These are phyloP conservation scores for Thyridium curvatum DNA, from an alignment of 2,329 filamentous ascomycete species.

Conservation along the genomic window DNA sequence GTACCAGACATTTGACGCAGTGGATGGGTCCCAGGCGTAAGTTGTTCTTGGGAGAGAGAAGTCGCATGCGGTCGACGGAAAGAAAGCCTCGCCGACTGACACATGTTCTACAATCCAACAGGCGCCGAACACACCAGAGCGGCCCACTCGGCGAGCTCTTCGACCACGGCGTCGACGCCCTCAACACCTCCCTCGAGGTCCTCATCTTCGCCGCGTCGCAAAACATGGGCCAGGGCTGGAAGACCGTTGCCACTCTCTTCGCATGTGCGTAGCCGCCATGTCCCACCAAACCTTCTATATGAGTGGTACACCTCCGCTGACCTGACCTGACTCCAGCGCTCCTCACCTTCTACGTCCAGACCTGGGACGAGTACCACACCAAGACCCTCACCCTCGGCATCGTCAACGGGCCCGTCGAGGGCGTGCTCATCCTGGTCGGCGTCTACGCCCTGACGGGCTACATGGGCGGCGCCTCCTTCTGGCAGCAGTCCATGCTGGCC, in stretches of 20 bases:
- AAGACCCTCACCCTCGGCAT: constrained; percentile 89
- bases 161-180: constrained; percentile 93
- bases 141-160: constrained; percentile 94
- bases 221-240: constrained; percentile 91
- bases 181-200: constrained; percentile 92
- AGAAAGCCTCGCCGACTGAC: constrained; percentile 3
- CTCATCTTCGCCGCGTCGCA: constrained; percentile 87
- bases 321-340: constrained; percentile 47
- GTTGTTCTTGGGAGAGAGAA: constrained; percentile 25
- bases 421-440: constrained; percentile 74
- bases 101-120: constrained; percentile 21
- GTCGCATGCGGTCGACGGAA: neutral
- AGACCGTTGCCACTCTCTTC: constrained; percentile 77
- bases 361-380: constrained; percentile 99
- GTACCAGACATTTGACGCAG: constrained; percentile 97
- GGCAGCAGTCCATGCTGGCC: constrained; percentile 75
- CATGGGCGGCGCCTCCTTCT: constrained; percentile 85
- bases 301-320: neutral
- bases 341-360: constrained; percentile 97
- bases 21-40: constrained; percentile 89
- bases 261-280: constrained; percentile 51
- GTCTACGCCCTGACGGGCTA: constrained; percentile 81
- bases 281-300: neutral
- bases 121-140: constrained; percentile 82
- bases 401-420: constrained; percentile 91